Evolutionary conservation across 78 protist species (phyloP).

Genomic region (Ministeria vibrans): DNA sequence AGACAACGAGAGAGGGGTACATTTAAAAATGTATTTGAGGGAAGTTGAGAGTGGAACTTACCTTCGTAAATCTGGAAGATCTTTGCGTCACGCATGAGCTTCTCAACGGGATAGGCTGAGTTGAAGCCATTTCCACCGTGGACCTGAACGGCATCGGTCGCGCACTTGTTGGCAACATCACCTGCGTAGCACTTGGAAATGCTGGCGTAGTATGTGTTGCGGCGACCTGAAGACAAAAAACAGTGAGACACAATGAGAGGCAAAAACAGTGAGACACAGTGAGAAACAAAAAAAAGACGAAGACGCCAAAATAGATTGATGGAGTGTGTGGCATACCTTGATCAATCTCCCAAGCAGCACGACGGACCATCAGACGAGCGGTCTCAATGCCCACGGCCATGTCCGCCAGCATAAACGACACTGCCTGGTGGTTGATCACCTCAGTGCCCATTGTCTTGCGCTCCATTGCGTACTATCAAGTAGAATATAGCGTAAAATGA

Average conservation of each 20-base stretch:
- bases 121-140: background rate
- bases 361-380: slow-evolving; percentile 22
- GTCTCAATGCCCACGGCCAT: slow-evolving; percentile 41
- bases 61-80: slow-evolving; percentile 54
- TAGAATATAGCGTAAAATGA: too few relatives aligned
- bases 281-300: too few relatives aligned
- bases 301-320: too few relatives aligned
- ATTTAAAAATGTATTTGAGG: background rate
- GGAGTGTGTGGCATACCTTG: too few relatives aligned
- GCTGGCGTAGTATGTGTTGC: slow-evolving; percentile 40
- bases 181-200: slow-evolving; percentile 31
- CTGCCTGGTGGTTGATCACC: slow-evolving; percentile 21
- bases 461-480: slow-evolving; percentile 27
- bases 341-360: slow-evolving; percentile 32
- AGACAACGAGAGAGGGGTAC: background rate
- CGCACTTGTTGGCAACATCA: slow-evolving; percentile 36
- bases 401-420: slow-evolving; percentile 40
- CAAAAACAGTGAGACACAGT: too few relatives aligned
- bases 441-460: slow-evolving; percentile 33
- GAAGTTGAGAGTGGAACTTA: background rate
- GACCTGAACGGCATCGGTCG: slow-evolving; percentile 18
- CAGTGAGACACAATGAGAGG: too few relatives aligned
- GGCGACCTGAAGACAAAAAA: too few relatives aligned
- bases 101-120: slow-evolving; percentile 52
- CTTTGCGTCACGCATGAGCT: slow-evolving; percentile 54